Conservation (phyloP, 306 rosid genomes). For the Pterocarpus macrocarpus region DNA sequence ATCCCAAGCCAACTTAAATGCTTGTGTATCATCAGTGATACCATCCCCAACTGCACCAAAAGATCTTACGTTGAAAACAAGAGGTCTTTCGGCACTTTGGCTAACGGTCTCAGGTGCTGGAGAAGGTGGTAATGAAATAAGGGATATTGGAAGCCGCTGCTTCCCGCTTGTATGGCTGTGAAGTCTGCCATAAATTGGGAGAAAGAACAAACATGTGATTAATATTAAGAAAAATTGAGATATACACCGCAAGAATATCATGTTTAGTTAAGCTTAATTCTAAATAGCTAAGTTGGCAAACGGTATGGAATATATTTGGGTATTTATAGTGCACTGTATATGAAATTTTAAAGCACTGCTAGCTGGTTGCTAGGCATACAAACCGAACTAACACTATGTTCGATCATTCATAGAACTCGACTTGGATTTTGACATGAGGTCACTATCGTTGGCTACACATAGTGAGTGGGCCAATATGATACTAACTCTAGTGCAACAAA, state of each 20-base stretch:
- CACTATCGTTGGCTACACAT: neutral
- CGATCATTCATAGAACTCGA: neutral
- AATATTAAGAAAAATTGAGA: neutral
- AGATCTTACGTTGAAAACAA: constrained; percentile 47
- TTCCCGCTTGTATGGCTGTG: too few relatives aligned
- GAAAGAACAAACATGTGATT: neutral
- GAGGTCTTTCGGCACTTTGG: neutral
- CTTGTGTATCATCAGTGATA: constrained; percentile 62
- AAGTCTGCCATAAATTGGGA: neutral
- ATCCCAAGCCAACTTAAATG: constrained; percentile 76
- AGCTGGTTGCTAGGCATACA: neutral
- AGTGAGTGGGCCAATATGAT: neutral
- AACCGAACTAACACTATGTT: neutral
- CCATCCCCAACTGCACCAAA: constrained; percentile 80
- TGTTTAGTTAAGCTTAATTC: neutral
- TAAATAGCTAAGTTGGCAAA: neutral
- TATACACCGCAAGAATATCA: neutral
- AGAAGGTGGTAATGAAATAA: constrained; percentile 5
- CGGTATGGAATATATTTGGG: neutral
- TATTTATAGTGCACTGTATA: neutral
- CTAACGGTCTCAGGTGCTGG: neutral
- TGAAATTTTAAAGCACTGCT: neutral
- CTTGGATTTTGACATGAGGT: neutral
- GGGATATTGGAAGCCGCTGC: neutral
- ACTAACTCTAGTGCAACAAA: too few relatives aligned